Conservation (phyloP, 2,329 filamentous ascomycete species). For the Clonostachys byssicola region DNA sequence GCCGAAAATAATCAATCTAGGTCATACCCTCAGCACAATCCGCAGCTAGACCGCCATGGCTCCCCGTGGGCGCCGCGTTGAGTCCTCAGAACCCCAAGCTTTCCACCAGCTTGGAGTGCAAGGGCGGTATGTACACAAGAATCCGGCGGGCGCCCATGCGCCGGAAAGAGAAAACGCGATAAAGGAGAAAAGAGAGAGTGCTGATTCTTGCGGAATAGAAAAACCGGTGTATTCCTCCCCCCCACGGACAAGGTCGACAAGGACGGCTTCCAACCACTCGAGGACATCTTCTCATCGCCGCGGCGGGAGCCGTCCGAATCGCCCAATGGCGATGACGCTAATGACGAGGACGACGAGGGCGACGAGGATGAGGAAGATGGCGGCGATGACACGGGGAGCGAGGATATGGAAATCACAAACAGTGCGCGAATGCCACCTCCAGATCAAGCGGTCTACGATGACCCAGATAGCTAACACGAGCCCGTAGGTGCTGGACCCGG, state of each 20-base stretch:
- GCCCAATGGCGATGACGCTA: conserved; percentile 13
- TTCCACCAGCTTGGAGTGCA: conserved; percentile 26
- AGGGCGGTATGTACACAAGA: conserved; percentile 26
- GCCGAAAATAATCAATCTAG: no score
- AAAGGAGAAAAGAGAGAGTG: not conserved
- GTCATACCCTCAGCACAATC: no score
- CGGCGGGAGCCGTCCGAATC: conserved; percentile 48
- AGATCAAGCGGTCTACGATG: no score
- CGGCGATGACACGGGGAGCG: conserved; percentile 23
- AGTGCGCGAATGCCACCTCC: conserved; percentile 26
- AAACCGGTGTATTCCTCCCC: conserved; percentile 80
- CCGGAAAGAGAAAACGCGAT: not conserved
- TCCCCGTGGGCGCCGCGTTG: conserved; percentile 21
- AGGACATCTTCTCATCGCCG: conserved; percentile 86
- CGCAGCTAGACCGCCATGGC: conserved; percentile 15
- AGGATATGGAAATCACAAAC: conserved; percentile 49
- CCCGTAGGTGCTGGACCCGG: conserved; percentile 45
- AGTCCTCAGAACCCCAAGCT: conserved; percentile 20
- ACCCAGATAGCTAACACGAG: not conserved
- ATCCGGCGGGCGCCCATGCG: not conserved
- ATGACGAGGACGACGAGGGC: conserved; percentile 1
- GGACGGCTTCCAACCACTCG: conserved; percentile 85
- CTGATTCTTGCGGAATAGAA: conserved; percentile 45
- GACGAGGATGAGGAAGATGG: conserved; percentile 1
- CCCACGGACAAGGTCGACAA: conserved; percentile 82